phyloP scores from a whole-genome alignment of 176 grass and related monocot species.

The Secale cereale region DNA sequence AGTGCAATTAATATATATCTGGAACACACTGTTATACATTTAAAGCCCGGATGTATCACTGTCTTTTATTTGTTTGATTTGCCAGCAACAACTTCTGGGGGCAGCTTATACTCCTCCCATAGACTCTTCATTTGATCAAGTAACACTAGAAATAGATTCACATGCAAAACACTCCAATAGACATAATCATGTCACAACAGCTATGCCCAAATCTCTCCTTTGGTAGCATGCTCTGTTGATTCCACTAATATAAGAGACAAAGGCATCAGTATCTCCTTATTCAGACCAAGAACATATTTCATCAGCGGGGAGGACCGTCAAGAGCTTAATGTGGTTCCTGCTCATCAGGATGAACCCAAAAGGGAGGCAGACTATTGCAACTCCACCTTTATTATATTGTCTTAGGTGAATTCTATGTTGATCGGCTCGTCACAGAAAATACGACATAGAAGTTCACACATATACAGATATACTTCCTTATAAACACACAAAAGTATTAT shows the following conservation, averaged over 20 bases:
- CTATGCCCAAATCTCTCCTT: neutral
- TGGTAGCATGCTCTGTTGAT: neutral
- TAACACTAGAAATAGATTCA: neutral
- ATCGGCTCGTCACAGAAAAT: neutral
- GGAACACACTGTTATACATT: no score
- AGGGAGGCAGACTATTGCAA: neutral
- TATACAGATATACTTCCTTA: neutral
- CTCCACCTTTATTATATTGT: neutral
- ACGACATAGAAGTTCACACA: neutral
- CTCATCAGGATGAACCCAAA: neutral
- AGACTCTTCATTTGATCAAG: neutral
- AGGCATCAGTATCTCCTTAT: neutral
- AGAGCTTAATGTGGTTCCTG: neutral
- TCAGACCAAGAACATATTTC: neutral
- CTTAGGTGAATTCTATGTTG: neutral
- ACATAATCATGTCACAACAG: neutral
- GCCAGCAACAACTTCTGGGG: no score
- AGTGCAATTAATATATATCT: no score
- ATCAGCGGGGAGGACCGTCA: neutral
- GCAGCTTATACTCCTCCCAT: no score
- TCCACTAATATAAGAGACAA: neutral
- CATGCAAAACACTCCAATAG: neutral
- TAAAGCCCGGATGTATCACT: no score
- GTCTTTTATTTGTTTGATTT: no score
- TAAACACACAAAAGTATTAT: neutral